These are phyloP conservation scores for Colletotrichum destructivum DNA, from an alignment of 2,329 filamentous ascomycete genomes.

Conservation along the genomic window DNA sequence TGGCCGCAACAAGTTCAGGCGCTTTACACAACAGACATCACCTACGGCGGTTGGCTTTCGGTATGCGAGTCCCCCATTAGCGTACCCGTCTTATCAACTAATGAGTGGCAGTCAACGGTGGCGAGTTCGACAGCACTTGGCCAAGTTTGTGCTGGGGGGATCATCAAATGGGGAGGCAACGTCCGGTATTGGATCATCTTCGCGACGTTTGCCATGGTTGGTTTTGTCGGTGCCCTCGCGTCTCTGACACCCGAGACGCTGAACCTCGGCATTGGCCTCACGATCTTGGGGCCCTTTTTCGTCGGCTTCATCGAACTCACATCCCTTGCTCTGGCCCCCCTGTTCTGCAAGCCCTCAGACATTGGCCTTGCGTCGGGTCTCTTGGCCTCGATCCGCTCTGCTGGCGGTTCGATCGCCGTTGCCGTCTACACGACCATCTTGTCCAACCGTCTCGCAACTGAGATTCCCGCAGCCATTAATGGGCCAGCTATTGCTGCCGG, in stretches of 20 bases:
- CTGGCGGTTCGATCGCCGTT: conserved; percentile 54
- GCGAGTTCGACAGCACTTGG: conserved; percentile 53
- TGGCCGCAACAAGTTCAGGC: conserved; percentile 55
- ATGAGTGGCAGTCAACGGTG: conserved; percentile 49
- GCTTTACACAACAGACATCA: conserved; percentile 53
- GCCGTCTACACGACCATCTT: conserved; percentile 58
- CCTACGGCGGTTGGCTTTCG: conserved; percentile 55
- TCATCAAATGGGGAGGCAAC: conserved; percentile 54
- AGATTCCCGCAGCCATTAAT: conserved; percentile 52
- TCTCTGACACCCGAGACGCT: conserved; percentile 52
- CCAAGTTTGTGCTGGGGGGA: conserved; percentile 51
- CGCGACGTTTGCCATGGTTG: conserved; percentile 55
- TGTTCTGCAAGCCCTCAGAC: conserved; percentile 56
- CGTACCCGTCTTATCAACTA: neutral
- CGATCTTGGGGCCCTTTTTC: conserved; percentile 55
- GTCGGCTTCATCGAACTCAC: conserved; percentile 55
- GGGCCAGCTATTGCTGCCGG: conserved; percentile 55
- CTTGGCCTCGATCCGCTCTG: conserved; percentile 57
- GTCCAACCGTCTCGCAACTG: conserved; percentile 53
- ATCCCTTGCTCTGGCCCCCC: conserved; percentile 52
- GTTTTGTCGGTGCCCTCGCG: conserved; percentile 52
- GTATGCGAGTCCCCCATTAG: conserved; percentile 4
- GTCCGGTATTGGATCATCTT: conserved; percentile 55
- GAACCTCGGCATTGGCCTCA: conserved; percentile 52
- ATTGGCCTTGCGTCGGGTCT: conserved; percentile 59